Evolutionary conservation across 306 rosid species (phyloP).

Genomic region (barrel medic (Medicago truncatula)): DNA sequence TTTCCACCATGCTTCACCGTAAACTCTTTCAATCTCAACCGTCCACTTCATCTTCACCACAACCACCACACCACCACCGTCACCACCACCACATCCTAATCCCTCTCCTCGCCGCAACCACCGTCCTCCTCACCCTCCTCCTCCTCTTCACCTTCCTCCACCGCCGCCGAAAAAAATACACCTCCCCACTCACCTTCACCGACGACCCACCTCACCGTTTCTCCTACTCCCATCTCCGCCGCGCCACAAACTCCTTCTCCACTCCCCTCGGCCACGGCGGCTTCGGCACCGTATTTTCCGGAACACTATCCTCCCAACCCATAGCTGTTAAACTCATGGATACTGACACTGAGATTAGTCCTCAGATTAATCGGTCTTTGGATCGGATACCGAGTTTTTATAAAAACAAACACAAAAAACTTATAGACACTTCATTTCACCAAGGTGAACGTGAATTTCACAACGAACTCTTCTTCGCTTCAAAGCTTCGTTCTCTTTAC

Average conservation of each 20-base stretch:
- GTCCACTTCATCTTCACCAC: slow-evolving; percentile 26
- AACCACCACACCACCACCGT: slow-evolving; percentile 9
- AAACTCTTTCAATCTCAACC: slow-evolving; percentile 50
- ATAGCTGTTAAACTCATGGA: slow-evolving; percentile 92
- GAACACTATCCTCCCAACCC: slow-evolving; percentile 49
- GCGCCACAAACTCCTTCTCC: slow-evolving; percentile 85
- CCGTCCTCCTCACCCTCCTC: slow-evolving; percentile 53
- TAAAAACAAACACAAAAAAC: slow-evolving; percentile 41
- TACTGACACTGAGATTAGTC: neutral
- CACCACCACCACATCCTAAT: slow-evolving; percentile 29
- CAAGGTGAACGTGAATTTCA: slow-evolving; percentile 96
- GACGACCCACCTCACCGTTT: slow-evolving; percentile 65
- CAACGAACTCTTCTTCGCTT: slow-evolving; percentile 86
- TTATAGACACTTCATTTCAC: slow-evolving; percentile 78
- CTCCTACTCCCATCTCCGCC: slow-evolving; percentile 79
- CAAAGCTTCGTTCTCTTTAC: slow-evolving; percentile 58
- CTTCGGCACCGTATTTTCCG: slow-evolving; percentile 85
- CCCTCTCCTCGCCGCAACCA: slow-evolving; percentile 47
- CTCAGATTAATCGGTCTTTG: too few relatives aligned
- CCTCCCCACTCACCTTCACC: slow-evolving; percentile 50
- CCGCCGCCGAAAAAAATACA: slow-evolving; percentile 71
- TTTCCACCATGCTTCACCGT: slow-evolving; percentile 60
- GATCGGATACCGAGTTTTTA: too few relatives aligned
- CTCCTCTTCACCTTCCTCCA: slow-evolving; percentile 54
- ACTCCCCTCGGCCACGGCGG: slow-evolving; percentile 89